Conservation (phyloP, 2,329 filamentous ascomycete species). For the Leptographium radiaticola region DNA sequence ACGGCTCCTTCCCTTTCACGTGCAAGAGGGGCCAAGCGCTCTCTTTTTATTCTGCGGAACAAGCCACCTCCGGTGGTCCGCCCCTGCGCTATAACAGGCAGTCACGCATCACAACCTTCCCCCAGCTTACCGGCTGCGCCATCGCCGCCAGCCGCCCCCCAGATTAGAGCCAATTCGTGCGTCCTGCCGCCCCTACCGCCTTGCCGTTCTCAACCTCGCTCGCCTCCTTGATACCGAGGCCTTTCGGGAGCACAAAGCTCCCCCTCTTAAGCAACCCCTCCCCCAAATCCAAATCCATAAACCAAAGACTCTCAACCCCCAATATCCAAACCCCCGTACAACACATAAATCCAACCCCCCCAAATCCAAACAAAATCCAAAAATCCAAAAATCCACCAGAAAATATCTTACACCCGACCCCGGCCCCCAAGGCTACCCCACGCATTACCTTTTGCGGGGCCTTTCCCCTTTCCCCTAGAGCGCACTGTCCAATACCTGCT, state of each 20-base stretch:
- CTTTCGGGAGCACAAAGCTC: background rate
- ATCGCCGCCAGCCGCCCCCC: too few species aligned
- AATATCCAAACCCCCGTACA: too few species aligned
- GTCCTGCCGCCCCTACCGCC: too few species aligned
- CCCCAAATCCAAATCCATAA: too few species aligned
- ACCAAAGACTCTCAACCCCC: too few species aligned
- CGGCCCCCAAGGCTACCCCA: slow-evolving; percentile 1
- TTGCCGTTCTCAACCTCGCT: too few species aligned
- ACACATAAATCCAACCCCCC: too few species aligned
- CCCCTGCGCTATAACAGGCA: background rate
- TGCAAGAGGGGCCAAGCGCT: background rate
- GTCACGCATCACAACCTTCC: background rate
- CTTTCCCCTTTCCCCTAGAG: background rate
- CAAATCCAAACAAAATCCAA: too few species aligned
- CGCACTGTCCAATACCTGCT: background rate
- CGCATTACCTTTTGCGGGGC: background rate
- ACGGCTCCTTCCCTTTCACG: background rate
- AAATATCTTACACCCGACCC: background rate
- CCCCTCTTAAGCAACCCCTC: too few species aligned
- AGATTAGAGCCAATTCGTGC: too few species aligned
- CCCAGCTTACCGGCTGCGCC: too few species aligned
- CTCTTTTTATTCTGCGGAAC: background rate
- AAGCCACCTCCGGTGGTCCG: background rate
- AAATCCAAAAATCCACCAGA: background rate
- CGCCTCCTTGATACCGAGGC: too few species aligned